A percentile compares a stretch with the other conserved stretches of the same genome.
phyloP scores from a whole-genome alignment of 2,329 filamentous ascomycete species.

The Aspergillus pseudoglaucus region DNA sequence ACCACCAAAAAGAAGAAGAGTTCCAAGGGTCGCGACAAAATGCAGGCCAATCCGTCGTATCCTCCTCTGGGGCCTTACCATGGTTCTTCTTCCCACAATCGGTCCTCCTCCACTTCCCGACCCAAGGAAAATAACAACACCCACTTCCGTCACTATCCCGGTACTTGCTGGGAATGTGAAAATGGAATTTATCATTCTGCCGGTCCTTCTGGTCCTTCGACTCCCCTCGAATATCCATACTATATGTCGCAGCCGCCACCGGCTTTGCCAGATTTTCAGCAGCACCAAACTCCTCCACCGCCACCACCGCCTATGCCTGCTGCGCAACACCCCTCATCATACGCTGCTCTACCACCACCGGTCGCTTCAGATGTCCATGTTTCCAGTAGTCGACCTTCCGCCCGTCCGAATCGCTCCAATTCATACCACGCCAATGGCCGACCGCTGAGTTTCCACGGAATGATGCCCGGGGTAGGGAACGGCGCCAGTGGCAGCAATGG shows the following conservation, averaged over 20 bases:
- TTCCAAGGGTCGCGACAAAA: slow-evolving; percentile 1
- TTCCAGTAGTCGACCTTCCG: slow-evolving; percentile 20
- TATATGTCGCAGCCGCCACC: slow-evolving; percentile 22
- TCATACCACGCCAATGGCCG: slow-evolving; percentile 31
- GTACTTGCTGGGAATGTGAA: slow-evolving; percentile 31
- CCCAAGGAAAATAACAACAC: slow-evolving; percentile 24
- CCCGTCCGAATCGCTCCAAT: slow-evolving; percentile 25
- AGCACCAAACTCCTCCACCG: slow-evolving; percentile 3
- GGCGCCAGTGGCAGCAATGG: slow-evolving; percentile 24
- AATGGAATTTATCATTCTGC: slow-evolving; percentile 27
- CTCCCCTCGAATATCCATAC: slow-evolving; percentile 27
- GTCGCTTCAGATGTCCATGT: slow-evolving; percentile 20
- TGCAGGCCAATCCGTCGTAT: neutral
- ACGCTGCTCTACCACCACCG: slow-evolving; percentile 13
- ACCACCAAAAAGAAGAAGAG: neutral
- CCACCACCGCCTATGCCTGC: slow-evolving; percentile 24
- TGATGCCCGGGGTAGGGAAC: slow-evolving; percentile 23
- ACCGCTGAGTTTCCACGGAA: slow-evolving; percentile 35
- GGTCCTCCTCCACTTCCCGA: slow-evolving; percentile 29
- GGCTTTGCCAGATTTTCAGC: slow-evolving; percentile 22
- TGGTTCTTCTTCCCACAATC: slow-evolving; percentile 17
- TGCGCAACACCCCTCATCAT: slow-evolving; percentile 17
- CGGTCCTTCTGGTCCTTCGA: slow-evolving; percentile 5
- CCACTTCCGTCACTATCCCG: slow-evolving; percentile 24
- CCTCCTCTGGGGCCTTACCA: neutral